A percentile compares a stretch with the other conserved stretches of the same genome.
These are phyloP conservation scores for Talaromyces adpressus DNA, from an alignment of 495 filamentous ascomycete genomes.

Conservation along the genomic window DNA sequence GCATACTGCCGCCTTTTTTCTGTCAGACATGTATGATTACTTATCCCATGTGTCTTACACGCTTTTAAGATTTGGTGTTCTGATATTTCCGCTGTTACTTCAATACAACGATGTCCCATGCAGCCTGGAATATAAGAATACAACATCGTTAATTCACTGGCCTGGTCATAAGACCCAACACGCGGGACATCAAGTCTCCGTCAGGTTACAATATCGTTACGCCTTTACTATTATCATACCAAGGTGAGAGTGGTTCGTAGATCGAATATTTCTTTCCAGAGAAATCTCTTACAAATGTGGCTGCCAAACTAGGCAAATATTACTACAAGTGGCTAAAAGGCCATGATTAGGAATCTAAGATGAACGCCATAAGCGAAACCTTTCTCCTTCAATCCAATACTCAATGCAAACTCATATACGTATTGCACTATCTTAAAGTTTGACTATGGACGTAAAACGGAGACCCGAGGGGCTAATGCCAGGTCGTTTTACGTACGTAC, in stretches of 20 bases:
- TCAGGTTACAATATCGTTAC: neutral
- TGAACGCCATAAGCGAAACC: neutral
- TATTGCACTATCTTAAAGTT: neutral
- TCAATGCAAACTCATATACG: neutral
- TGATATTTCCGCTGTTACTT: neutral
- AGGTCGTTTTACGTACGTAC: neutral
- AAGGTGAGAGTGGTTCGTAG: neutral
- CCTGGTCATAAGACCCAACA: neutral
- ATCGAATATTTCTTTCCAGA: neutral
- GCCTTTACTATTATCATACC: neutral
- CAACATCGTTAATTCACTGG: neutral
- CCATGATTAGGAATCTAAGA: neutral
- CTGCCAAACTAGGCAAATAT: neutral
- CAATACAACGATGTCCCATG: no score
- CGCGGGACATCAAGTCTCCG: neutral
- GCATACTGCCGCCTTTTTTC: neutral
- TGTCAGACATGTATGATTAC: neutral
- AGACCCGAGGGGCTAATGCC: neutral
- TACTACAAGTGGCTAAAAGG: neutral
- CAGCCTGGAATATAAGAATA: neutral
- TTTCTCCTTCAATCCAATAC: neutral
- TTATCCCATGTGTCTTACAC: neutral
- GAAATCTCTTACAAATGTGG: neutral
- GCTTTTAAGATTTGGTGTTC: neutral
- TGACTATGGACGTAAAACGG: neutral